A percentile compares a stretch with the other conserved stretches of the same genome.
Evolutionary conservation across 306 rosid genomes (phyloP).

Genomic region (Prunus mira): DNA sequence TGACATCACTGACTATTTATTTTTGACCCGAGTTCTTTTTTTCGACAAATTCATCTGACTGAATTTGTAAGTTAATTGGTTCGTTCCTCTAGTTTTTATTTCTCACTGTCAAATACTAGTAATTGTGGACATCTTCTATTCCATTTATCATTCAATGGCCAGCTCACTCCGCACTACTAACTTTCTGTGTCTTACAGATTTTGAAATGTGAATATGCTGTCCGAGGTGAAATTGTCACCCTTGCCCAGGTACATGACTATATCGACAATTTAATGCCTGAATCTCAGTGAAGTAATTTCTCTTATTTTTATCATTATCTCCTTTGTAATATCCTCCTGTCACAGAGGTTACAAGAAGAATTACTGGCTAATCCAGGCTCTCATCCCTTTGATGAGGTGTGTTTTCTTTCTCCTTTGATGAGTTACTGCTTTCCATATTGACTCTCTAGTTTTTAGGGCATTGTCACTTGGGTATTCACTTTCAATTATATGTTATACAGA

Average conservation of each 20-base stretch:
- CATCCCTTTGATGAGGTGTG: constrained; percentile 89
- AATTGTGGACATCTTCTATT: not conserved
- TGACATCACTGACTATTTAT: not conserved
- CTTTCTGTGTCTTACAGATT: constrained; percentile 44
- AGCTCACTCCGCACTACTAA: constrained; percentile 7
- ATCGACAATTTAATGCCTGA: not conserved
- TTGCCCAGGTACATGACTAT: constrained; percentile 72
- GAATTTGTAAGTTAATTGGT: not conserved
- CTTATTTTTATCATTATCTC: not conserved
- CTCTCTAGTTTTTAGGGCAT: not conserved
- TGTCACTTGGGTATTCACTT: constrained; percentile 9
- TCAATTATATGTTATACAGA: constrained; percentile 37
- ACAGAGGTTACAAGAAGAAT: constrained; percentile 74
- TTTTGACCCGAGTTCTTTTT: not conserved
- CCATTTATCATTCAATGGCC: not conserved
- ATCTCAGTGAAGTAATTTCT: not conserved
- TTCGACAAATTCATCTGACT: not conserved
- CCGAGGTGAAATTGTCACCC: constrained; percentile 86
- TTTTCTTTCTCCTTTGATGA: constrained; percentile 13
- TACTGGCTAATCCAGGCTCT: constrained; percentile 61
- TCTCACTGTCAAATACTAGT: not conserved
- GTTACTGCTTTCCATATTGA: not conserved
- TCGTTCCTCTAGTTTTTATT: not conserved
- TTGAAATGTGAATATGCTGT: constrained; percentile 92
- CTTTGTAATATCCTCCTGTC: constrained; percentile 19